Base-by-base conservation (phyloP, 805 yeast species). In the Dipodascopsis uninucleata region DNA sequence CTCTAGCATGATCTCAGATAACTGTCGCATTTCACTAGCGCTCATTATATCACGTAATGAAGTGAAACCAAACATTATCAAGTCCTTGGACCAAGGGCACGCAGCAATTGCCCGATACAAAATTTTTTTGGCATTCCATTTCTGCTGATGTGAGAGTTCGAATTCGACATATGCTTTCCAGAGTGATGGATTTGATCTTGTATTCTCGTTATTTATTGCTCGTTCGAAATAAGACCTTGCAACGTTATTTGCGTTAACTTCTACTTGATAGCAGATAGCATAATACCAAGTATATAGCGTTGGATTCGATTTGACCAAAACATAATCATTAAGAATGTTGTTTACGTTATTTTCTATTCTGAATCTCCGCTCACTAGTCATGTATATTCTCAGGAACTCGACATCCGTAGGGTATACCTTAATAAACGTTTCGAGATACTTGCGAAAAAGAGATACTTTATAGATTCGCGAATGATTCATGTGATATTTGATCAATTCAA, bases 81-180 rank as follows among this genome's bases (percentile, higher is more conserved):
- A 25, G 3, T 45, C 53, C 36, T 39, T 33, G 3, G 43, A 28
- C 54, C 54, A 49, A 1, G 54, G 54, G 23, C 54, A 49, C 14
- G 41, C 45, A 3, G 32, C 23, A 7, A 49, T 41, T 3, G 43
- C 54, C n/a, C 52, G 28, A 23, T 41, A 43, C 29, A 34, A 17
- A 12, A 49, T 33, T n/a, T 12, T 22, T 28, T 39, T 47, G 14
- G 53, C 47, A 5, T 22, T 14, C 7, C 22, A 8, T 5, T 12
- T n/a, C 18, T 35, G 18, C 14, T 39, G 36, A 1, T 12, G 10
- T 16, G 21, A 18, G 18, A 20, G 12, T 32, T 47, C 48, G 26
- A 39, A 42, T 4, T 16, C 16, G n/a, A 43, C 18, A 31, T 35
- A 49, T 8, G 40, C 49, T 8, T 8, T 4, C 54, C 54, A 49